Base-by-base conservation (phyloP, 495 filamentous ascomycete genomes). In the Achaetomiella virescens region DNA sequence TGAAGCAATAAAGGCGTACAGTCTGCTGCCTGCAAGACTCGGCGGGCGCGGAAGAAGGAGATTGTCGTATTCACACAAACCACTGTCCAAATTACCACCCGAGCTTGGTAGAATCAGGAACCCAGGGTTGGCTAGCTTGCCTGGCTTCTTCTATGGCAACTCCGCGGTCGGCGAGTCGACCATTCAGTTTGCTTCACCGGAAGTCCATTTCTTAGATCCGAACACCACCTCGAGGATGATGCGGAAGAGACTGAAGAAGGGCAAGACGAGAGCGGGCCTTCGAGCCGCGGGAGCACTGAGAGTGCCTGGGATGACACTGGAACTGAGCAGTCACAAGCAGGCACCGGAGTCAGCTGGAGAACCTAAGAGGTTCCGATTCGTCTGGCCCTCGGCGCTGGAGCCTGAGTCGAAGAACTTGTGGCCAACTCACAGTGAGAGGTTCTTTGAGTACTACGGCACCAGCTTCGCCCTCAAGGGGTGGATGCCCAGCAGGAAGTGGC, bases 391-490 rank as follows among this genome's bases (percentile, higher is more conserved):
- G 7, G 42, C 24, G 11, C 36, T 66, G 1, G 47, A 52, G 48
- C 43, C 61, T 55, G 46, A 42, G 15, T 17, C 52, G 11, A 36
- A 42, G 4, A 66, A 63, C 22, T 42, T 22, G 17, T 72, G 70
- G 69, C 57, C 62, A 14, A 43, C 37, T 18, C 54, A 50, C n/a
- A 29, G 45, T 8, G 11, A 51, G 6, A 49, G 54, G 10, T 65
- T 65, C 48, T 71, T 72, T 48, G 68, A 70, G 44, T 29, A 60
- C 8, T 17, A 66, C 33, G 60, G 63, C 6, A 42, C 55, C 11
- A 73, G 70, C 41, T 69, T 74, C 41, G 56, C 58, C 2, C 33
- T 73, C 20, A 18, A 57, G 3, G 69, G 68, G 1, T 59, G 62
- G 55, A 68, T 72, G 62, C 70, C 73, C 38, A 58, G 52, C 25